Evolutionary conservation across 345 rosid genomes (phyloP), one percentile per base, ranked within the genome.

Genomic region (Camelina laxa): DNA sequence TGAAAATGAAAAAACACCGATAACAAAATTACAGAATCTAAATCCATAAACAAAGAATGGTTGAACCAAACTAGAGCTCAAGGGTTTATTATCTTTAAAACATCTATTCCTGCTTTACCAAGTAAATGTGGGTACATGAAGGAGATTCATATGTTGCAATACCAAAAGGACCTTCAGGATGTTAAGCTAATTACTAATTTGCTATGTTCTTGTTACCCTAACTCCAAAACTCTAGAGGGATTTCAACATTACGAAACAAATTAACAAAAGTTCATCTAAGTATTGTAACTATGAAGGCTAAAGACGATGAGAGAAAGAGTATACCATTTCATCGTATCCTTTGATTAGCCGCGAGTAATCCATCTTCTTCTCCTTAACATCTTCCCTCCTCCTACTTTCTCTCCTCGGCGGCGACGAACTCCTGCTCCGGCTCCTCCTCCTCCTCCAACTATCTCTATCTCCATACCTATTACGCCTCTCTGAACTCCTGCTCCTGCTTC

Each of bases 271-370:
- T 24, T 24, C 14, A 21, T 21, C 14, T 39, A 48, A 30, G 5
- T 44, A n/a, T 35, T 11, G 38, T 58, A 68, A 24, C 9, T 17
- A 41, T 31, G 0, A 20, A 70, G 13, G 38, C 33, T 59, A 60
- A 72, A 22, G 9, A 44, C 5, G n/a, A 58, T 33, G 60, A 45
- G 22, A 48, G 15, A 39, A 60, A 38, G 1, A 71, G 55, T 73
- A 7, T 75, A 94, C 97, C 97, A 91, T 87, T n/a, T 78, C 82
- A 58, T 88, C 90, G 67, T 87, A 91, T 73, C 96, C 93, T 48
- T 84, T 74, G 70, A 94, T 88, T 65, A 86, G 71, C 39, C 75
- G 76, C 8, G 91, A 81, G 79, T 87, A 88, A 83, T 94, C 89
- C 65, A 78, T 61, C 69, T 69, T 75, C 41, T 56, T 77, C 75